Conservation (phyloP, 352 stramenopile genomes). For the Peronosclerospora sorghi region DNA sequence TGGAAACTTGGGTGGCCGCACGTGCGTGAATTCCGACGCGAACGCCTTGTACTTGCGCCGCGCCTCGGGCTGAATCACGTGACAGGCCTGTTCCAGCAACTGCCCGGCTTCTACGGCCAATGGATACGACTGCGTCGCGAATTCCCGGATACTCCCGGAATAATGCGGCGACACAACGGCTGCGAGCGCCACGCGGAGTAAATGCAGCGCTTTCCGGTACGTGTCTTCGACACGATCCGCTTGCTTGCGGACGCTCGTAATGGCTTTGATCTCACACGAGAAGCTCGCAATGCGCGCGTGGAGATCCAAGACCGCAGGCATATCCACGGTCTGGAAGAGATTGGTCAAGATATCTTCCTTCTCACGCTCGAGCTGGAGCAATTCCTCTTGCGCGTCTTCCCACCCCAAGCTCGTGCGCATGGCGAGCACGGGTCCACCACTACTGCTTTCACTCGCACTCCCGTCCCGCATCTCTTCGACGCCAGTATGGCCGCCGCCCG, state of each 20-base stretch:
- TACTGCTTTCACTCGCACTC: slow-evolving; percentile 26
- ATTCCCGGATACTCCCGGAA: slow-evolving; percentile 60
- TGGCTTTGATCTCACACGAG: slow-evolving; percentile 69
- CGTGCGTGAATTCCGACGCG: slow-evolving; percentile 36
- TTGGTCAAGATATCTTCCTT: slow-evolving; percentile 64
- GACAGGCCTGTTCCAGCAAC: slow-evolving; percentile 54
- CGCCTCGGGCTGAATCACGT: slow-evolving; percentile 68
- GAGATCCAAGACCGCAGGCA: slow-evolving; percentile 57
- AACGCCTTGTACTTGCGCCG: slow-evolving; percentile 58
- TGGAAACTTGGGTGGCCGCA: slow-evolving; percentile 52
- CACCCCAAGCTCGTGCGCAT: slow-evolving; percentile 24
- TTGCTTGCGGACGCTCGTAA: slow-evolving; percentile 64
- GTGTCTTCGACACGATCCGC: slow-evolving; percentile 52
- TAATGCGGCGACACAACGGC: slow-evolving; percentile 65
- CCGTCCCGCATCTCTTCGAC: slow-evolving; percentile 21
- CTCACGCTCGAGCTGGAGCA: slow-evolving; percentile 51
- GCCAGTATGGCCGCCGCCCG: background rate
- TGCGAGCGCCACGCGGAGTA: slow-evolving; percentile 60
- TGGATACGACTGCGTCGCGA: slow-evolving; percentile 59
- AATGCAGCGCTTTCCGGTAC: slow-evolving; percentile 66
- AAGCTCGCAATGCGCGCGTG: slow-evolving; percentile 63
- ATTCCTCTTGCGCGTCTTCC: slow-evolving; percentile 44
- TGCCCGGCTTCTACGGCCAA: slow-evolving; percentile 66
- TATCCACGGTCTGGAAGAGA: slow-evolving; percentile 42
- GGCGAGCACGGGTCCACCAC: slow-evolving; percentile 12